Conservation (phyloP, 805 yeast genomes). For the Grigorovia transvaalensis region DNA sequence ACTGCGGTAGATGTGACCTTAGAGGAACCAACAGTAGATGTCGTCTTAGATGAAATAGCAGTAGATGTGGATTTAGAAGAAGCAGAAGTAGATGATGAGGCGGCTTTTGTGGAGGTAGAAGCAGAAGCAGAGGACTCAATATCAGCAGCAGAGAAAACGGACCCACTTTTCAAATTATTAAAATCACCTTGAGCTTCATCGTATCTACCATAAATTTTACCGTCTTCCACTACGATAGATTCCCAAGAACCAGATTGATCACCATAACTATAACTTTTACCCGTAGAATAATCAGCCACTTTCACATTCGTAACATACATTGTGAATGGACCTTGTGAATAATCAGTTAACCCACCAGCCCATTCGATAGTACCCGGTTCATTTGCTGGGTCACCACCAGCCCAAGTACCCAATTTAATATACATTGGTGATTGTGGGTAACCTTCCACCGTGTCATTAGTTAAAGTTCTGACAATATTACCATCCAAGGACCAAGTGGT, state of each 20-base stretch:
- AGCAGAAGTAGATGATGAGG: conserved; percentile 5
- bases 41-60: not conserved
- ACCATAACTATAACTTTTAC: conserved; percentile 44
- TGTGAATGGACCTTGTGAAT: conserved; percentile 52
- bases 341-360: conserved; percentile 74
- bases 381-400: conserved; percentile 67
- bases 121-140: conserved; percentile 8
- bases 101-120: conserved; percentile 6
- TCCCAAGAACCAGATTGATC: conserved; percentile 49
- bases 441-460: conserved; percentile 46
- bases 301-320: conserved; percentile 51
- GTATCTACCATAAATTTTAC: conserved; percentile 51
- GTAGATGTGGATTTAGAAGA: conserved; percentile 2
- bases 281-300: conserved; percentile 64
- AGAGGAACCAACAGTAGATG: not conserved
- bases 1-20: too few species aligned
- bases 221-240: conserved; percentile 48
- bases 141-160: conserved; percentile 7
- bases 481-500: conserved; percentile 72
- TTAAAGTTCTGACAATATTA: conserved; percentile 49
- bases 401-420: conserved; percentile 62
- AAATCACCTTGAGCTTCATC: conserved; percentile 37
- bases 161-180: conserved; percentile 19
- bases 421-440: conserved; percentile 91
- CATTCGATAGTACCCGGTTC: conserved; percentile 62